Evolutionary conservation across 2,329 filamentous ascomycete genomes (phyloP), one percentile per base, ranked within the genome.

Genomic region (Chaetomium globosum): DNA sequence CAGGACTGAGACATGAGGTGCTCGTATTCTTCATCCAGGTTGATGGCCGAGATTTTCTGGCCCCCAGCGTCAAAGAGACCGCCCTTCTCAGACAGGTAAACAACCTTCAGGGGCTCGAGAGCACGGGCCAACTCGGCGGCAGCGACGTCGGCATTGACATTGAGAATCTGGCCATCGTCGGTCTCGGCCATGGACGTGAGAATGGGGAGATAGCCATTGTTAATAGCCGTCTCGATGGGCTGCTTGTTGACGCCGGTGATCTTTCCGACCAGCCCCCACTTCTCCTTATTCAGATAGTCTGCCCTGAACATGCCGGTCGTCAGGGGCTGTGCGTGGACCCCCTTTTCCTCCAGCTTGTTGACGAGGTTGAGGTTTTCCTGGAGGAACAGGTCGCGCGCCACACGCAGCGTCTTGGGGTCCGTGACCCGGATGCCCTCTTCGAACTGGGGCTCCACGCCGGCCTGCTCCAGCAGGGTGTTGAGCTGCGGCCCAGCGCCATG

Each of bases 51-150:
- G 74, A 98, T 98, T 82, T 97, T 96, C 82, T 94, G 89, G 65
- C 90, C 90, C 69, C 96, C 91, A 66, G 93, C 93, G 75, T 98
- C 92, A 80, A 97, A 96, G 39, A 99, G 81, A 8, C 94, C 95
- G 58, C 95, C 95, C 84, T 98, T 98, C 81, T 99, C 95, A 5
- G 93, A 96, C n/a, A 98, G 84, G 77, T 97, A 99, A 66, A 99
- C 93, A 67, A 98, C 94, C 87, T 99, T 99, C 73, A 98, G 82
- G 30, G 95, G 95, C 79, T 98, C 89, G 61, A 99, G 82, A 64
- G 91, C 87, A 66, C 92, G 89, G 28, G 95, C 94, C 67, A 99
- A 83, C 80, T 97, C 94, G 70, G 93, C 93, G 33, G 95, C 95
- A 43, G 94, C 94, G 67, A 97, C 94, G 78, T 99, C 95, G 43